Conservation (phyloP, 352 stramenopile species). For the Phytopythium kandeliae region DNA sequence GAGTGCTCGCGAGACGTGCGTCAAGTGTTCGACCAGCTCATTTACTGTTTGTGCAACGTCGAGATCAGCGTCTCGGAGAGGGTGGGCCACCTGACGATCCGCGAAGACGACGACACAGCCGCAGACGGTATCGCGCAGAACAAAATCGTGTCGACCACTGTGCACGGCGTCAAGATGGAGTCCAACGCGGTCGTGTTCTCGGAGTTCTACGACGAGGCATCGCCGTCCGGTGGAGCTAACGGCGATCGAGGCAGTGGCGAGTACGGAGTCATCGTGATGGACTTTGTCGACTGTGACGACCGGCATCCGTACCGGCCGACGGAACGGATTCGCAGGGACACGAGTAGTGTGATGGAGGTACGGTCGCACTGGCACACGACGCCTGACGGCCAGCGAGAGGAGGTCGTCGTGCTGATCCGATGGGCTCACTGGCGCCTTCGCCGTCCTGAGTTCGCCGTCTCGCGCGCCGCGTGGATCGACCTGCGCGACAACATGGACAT, state of each 20-base stretch:
- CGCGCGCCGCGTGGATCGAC: conserved; percentile 20
- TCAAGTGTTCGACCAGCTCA: conserved; percentile 30
- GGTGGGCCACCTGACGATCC: conserved; percentile 29
- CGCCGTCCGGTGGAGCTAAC: neutral
- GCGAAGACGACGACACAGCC: conserved; percentile 26
- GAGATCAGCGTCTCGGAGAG: conserved; percentile 40
- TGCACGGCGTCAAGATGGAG: conserved; percentile 26
- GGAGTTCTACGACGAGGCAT: conserved; percentile 14
- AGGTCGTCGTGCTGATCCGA: conserved; percentile 32
- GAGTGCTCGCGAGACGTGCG: conserved; percentile 17
- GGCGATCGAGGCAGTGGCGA: conserved; percentile 9
- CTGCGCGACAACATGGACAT: conserved; percentile 33
- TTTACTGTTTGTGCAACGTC: conserved; percentile 27
- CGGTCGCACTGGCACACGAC: conserved; percentile 9
- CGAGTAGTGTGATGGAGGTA: conserved; percentile 25
- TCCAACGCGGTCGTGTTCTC: conserved; percentile 30
- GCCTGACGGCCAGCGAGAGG: conserved; percentile 11
- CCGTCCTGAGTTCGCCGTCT: conserved; percentile 20
- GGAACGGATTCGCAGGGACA: conserved; percentile 19
- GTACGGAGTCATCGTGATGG: conserved; percentile 23
- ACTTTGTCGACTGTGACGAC: conserved; percentile 32
- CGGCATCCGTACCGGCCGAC: conserved; percentile 25
- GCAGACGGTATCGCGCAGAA: conserved; percentile 22
- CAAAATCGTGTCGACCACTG: conserved; percentile 25
- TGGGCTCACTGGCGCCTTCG: conserved; percentile 31